Base-by-base conservation (phyloP, 2,329 filamentous ascomycete genomes). In the Fusarium newnesense region DNA sequence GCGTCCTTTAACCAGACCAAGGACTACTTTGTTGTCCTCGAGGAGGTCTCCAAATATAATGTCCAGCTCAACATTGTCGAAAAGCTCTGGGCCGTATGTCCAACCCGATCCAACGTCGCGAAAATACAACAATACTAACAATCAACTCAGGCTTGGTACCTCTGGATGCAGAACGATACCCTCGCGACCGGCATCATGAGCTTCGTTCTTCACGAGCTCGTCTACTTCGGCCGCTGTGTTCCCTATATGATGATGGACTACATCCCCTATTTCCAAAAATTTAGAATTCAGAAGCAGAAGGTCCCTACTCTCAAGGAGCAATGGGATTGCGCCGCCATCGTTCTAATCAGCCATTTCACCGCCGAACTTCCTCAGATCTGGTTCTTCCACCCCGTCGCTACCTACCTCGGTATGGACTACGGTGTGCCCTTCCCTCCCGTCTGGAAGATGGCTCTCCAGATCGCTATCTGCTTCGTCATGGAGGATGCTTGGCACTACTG, bases 401-500 rank as follows among this genome's bases (percentile, higher is more conserved):
- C 95, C 81, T 97, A 91, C 84, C 95, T 94, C 81, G 96, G 96
- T 78, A 92, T 99, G 84, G 88, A 92, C 67, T 97, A 94, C 75
- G 90, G 91, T 70, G 94, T 97, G 54, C 96, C 96, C 15, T 99
- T 99, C 87, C 96, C 96, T 39, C 87, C 93, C 18, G 79, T 92
- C 75, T 93, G 89, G 85, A 98, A 92, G 79, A 98, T 99, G 88
- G 93, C 92, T 74, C 91, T 93, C 81, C 96, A 99, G 79, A 96
- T 99, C 76, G 89, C 92, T 69, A 88, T 98, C 81, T 97, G 98
- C 88, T 99, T 99, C 85, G 89, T 98, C 67, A 85, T 98, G 79
- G 96, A 99, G 84, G 96, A 99, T 84, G 87, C 96, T 75, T 99
- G 96, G 96, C 96, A 99, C 85, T 99, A 99, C 88, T 98, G 95